A percentile compares a stretch with the other conserved stretches of the same genome.
These are phyloP conservation scores for Eimeria necatrix DNA, from an alignment of 169 alveolate genomes.

Conservation along the genomic window DNA sequence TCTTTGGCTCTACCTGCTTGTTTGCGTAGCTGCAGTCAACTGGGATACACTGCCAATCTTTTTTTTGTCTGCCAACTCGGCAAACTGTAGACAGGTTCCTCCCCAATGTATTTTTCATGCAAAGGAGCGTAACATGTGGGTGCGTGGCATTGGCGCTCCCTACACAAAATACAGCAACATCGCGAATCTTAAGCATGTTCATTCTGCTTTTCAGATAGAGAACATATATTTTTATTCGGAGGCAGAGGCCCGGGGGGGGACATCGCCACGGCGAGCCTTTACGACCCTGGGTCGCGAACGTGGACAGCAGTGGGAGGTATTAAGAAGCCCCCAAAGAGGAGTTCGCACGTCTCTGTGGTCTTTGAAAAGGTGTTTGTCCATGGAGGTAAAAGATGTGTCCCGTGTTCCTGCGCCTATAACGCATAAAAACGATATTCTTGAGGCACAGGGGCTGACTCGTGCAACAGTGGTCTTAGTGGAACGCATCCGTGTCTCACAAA, in stretches of 20 bases:
- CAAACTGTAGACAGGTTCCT: too few species aligned
- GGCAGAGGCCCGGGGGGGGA: conserved; percentile 42
- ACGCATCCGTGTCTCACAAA: too few species aligned
- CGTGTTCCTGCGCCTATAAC: not conserved
- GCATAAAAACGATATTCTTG: too few species aligned
- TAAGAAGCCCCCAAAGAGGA: conserved; percentile 63
- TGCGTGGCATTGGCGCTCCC: not conserved
- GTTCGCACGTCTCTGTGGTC: conserved; percentile 60
- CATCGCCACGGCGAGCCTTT: conserved; percentile 17
- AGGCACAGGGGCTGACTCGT: too few species aligned
- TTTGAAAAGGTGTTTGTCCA: conserved; percentile 60
- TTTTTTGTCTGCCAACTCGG: too few species aligned
- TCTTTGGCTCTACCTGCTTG: not conserved
- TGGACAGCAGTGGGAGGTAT: conserved; percentile 53
- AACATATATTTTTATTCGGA: conserved; percentile 69
- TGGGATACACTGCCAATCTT: too few species aligned
- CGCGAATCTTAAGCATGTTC: not conserved
- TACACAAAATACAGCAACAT: not conserved
- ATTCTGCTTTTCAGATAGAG: conserved; percentile 45
- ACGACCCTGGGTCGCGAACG: conserved; percentile 71
- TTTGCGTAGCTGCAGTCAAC: not conserved
- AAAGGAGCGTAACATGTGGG: too few species aligned
- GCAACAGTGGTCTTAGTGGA: too few species aligned
- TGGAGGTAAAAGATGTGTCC: conserved; percentile 47
- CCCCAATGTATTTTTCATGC: too few species aligned